Evolutionary conservation across 192 early-diverging fungal species (phyloP), one percentile per base, ranked within the genome.

Genomic region (Backusella sp.): DNA sequence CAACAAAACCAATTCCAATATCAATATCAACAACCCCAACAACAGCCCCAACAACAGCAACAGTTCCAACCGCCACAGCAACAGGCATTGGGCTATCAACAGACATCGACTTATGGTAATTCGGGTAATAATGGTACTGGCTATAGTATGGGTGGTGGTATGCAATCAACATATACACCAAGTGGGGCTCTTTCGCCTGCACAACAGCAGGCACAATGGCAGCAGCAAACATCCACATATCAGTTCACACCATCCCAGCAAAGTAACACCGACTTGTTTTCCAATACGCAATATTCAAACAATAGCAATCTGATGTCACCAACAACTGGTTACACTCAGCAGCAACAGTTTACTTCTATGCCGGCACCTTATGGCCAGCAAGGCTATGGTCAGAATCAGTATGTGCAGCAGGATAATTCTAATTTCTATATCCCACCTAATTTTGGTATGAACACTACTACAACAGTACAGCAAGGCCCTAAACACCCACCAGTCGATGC

Each of bases 401-500:
- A 32, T 72, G 12, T 72, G 21, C 70, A 21, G 17, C 72, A 73
- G 35, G 34, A 56, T 37, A 56, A 32, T 30, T 35, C 32, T 36
- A 59, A 62, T 39, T 37, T 56, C 26, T 65, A 41, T 73, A 59
- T 73, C 26, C 72, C 72, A 39, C 21, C 32, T 36, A 73, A 62
- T 28, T 73, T 73, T 65, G 72, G 72, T 39, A 26, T 30, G 35
- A 62, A 68, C 37, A 39, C 37, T 12, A 39, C 56, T 12, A 62
- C 23, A 14, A 28, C 12, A 4, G 9, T 28, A 28, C 56, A 62
- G 28, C 56, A 62, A 4, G 56, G 56, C 8, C 44, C 42, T 11
- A 68, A n/a, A 19, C 76, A 77, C 62, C 35, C 76, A 30, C 76
- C 76, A 7, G 62, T 77, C 7, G 76, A 77, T 66, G 76, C 76